Conservation (phyloP, 2,329 filamentous ascomycete species). For the Curvularia lunata region DNA sequence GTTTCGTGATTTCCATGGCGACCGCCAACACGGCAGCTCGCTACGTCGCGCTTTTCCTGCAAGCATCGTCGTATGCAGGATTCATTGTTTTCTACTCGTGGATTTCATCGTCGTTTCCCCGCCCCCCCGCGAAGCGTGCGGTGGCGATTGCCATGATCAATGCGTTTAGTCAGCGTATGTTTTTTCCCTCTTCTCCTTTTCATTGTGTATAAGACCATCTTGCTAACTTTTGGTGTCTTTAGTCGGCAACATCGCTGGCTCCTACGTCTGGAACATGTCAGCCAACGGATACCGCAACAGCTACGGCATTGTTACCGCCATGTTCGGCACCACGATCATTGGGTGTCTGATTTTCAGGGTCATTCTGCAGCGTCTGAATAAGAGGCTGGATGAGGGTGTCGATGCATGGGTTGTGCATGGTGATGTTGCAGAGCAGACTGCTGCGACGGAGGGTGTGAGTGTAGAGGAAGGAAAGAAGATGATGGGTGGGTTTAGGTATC, state of each 20-base stretch:
- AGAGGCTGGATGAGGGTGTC: slow-evolving; percentile 41
- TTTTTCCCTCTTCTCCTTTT: neutral
- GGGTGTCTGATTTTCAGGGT: slow-evolving; percentile 53
- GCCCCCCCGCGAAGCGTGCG: slow-evolving; percentile 66
- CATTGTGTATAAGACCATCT: no score
- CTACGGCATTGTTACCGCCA: slow-evolving; percentile 68
- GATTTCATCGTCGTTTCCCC: slow-evolving; percentile 53
- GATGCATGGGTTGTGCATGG: slow-evolving; percentile 36
- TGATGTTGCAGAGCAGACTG: slow-evolving; percentile 41
- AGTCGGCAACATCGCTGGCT: slow-evolving; percentile 58
- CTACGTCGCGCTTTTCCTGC: slow-evolving; percentile 46
- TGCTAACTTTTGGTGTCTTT: neutral
- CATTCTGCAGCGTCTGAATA: slow-evolving; percentile 39
- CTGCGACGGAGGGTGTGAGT: slow-evolving; percentile 34
- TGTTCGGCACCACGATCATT: slow-evolving; percentile 66
- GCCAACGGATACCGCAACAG: slow-evolving; percentile 68
- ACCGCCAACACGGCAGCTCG: slow-evolving; percentile 40
- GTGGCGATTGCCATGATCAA: slow-evolving; percentile 68
- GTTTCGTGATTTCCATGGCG: slow-evolving; percentile 51
- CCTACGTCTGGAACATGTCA: slow-evolving; percentile 67
- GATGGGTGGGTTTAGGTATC: slow-evolving; percentile 43
- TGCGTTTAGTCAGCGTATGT: slow-evolving; percentile 47
- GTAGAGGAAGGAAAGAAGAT: slow-evolving; percentile 38
- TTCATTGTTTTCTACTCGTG: slow-evolving; percentile 50
- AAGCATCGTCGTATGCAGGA: slow-evolving; percentile 50